phyloP scores from a whole-genome alignment of 2,329 filamentous ascomycete genomes.

The Cytospora piceae region DNA sequence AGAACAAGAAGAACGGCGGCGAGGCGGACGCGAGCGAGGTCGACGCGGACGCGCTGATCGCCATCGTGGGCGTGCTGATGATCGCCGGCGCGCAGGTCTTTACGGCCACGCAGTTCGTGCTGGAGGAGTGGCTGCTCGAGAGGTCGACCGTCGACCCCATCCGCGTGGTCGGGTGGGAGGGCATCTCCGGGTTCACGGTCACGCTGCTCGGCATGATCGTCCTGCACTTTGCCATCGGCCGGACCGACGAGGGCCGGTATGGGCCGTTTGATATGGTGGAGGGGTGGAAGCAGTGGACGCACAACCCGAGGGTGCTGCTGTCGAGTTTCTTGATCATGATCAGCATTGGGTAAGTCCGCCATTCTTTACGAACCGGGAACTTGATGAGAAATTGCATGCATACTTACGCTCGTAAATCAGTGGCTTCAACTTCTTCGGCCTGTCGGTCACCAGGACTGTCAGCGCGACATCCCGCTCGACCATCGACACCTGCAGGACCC shows the following conservation, averaged over 20 bases:
- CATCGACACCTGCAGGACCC: slow-evolving; percentile 94
- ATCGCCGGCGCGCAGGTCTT: slow-evolving; percentile 97
- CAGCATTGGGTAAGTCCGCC: slow-evolving; percentile 78
- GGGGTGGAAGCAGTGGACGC: slow-evolving; percentile 79
- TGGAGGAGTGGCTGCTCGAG: slow-evolving; percentile 90
- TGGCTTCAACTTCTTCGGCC: slow-evolving; percentile 98
- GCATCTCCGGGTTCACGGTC: slow-evolving; percentile 82
- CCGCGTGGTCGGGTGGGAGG: slow-evolving; percentile 94
- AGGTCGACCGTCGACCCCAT: slow-evolving; percentile 72
- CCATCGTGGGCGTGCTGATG: slow-evolving; percentile 81
- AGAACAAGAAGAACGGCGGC: slow-evolving; percentile 36
- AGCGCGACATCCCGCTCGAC: slow-evolving; percentile 93
- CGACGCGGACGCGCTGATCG: slow-evolving; percentile 59
- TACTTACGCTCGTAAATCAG: slow-evolving; percentile 48
- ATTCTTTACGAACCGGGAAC: too few relatives aligned
- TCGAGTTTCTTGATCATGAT: slow-evolving; percentile 94
- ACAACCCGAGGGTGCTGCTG: slow-evolving; percentile 70
- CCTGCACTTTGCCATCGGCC: slow-evolving; percentile 76
- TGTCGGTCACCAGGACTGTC: slow-evolving; percentile 87
- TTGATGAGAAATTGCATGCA: too few relatives aligned
- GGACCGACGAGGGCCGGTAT: slow-evolving; percentile 71
- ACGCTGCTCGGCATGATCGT: slow-evolving; percentile 80
- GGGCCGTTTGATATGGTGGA: slow-evolving; percentile 92
- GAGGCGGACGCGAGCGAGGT: slow-evolving; percentile 45
- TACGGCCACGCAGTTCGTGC: slow-evolving; percentile 92